Base-by-base conservation (phyloP, 2,329 filamentous ascomycete genomes). In the Fusarium robinianum region DNA sequence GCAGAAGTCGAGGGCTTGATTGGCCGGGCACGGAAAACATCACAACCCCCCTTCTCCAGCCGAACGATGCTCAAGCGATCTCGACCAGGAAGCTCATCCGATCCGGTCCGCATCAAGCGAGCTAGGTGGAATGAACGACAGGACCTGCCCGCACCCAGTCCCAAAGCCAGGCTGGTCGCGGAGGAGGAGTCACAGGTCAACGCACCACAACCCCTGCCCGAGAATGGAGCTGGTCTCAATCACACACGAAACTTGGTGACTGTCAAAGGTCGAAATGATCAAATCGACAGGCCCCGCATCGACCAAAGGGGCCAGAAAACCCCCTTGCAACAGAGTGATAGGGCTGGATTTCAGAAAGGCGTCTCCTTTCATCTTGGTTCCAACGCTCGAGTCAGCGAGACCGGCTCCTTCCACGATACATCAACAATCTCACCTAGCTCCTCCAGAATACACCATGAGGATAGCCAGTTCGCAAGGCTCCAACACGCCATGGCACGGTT, bases 201-300 rank as follows among this genome's bases (percentile, higher is more conserved):
- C 21, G 19, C 11, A 6, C 9, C 26, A 8, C 31, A 9, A 5
- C 29, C 47, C 16, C 7, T 21, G 8, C 26, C 35, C 9, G 51
- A 51, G 14, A 51, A 46, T 8, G 22, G 24, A n/a, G 10, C 35
- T 8, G 22, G 30, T 50, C 75, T 72, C 15, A 70, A 66, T 17
- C 66, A 67, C 5, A 66, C 60, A 2, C 71, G 90, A 17, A 77
- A 76, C 18, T 95, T 90, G 59, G 79, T 85, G 2, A 79, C 90
- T 9, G 87, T 92, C 15, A 95, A 95, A 67, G 82, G 92, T 55
- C 79, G 84, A 1, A 77, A 83, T 55, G 81, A 88, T 56, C 77
- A 80, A 5, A 75, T 74, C 46, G 87, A 85, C 0, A 72, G 76
- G 18, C 56, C 82, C 31, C 80, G 84, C 30, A 71, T 89, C 19